Evolutionary conservation across 805 yeast genomes (phyloP).

Genomic region (Ogataea populi-albae): DNA sequence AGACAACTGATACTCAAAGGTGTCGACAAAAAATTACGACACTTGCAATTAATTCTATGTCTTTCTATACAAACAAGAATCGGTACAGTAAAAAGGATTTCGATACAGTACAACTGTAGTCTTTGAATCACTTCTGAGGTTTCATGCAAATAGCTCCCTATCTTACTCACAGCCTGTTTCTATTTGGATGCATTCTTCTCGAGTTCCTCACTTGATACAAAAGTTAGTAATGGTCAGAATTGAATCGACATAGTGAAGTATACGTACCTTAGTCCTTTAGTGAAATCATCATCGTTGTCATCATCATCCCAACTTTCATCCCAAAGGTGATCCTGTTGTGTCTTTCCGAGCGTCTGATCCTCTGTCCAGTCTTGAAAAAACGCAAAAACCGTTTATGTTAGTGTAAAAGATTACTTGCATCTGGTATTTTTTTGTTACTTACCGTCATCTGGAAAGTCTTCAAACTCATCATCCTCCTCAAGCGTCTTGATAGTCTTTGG

Average conservation of each 20-base stretch:
- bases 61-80: too few relatives aligned
- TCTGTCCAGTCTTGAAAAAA: constrained; percentile 62
- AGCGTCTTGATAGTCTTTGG: constrained; percentile 55
- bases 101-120: too few relatives aligned
- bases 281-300: constrained; percentile 87
- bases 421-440: constrained; percentile 19
- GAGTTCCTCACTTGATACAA: constrained; percentile 7
- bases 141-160: too few relatives aligned
- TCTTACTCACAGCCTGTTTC: too few relatives aligned
- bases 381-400: constrained; percentile 3
- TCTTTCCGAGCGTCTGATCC: constrained; percentile 48
- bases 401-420: constrained; percentile 1
- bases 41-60: too few relatives aligned
- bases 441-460: constrained; percentile 89
- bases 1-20: too few relatives aligned
- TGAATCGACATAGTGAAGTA: neutral
- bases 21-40: too few relatives aligned
- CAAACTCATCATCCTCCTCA: constrained; percentile 96
- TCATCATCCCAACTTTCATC: constrained; percentile 98
- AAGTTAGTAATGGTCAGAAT: constrained; percentile 3
- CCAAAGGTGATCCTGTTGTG: constrained; percentile 69
- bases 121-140: too few relatives aligned
- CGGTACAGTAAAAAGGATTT: too few relatives aligned
- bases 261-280: constrained; percentile 62
- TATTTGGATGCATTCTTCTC: constrained; percentile 6